Conservation (phyloP, 2,329 filamentous ascomycete species). For the Ophiostoma tasmaniense region DNA sequence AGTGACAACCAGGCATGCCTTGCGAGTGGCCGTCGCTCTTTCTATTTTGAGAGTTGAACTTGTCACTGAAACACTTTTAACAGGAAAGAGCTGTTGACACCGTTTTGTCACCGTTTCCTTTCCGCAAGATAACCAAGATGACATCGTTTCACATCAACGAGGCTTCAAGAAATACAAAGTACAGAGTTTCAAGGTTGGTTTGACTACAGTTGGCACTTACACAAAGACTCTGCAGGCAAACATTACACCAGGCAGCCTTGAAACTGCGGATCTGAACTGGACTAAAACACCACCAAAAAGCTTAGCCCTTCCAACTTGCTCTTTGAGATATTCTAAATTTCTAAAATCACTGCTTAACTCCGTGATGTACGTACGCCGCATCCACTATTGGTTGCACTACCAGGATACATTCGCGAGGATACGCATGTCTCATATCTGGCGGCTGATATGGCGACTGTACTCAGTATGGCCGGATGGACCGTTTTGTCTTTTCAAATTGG, state of each 20-base stretch:
- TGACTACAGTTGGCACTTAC: neutral
- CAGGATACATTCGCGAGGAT: neutral
- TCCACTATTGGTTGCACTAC: neutral
- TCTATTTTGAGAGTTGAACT: neutral
- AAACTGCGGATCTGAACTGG: neutral
- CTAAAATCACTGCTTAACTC: neutral
- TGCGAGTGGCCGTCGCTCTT: neutral
- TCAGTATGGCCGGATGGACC: neutral
- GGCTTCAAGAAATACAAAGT: neutral
- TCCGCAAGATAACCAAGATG: neutral
- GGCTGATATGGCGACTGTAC: neutral
- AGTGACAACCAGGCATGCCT: neutral
- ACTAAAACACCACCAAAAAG: slow-evolving; percentile 8
- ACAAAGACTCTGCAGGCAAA: neutral
- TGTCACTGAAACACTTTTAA: neutral
- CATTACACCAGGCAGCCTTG: neutral
- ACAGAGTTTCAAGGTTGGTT: neutral
- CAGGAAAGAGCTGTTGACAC: neutral
- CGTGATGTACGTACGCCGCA: neutral
- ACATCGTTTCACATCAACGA: neutral
- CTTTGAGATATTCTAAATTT: neutral
- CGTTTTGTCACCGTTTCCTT: neutral
- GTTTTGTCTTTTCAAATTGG: neutral
- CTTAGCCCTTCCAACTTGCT: neutral
- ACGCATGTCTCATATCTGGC: neutral